Conservation (phyloP, 1,284 basidiomycete species). For the Takashimella koratensis region DNA sequence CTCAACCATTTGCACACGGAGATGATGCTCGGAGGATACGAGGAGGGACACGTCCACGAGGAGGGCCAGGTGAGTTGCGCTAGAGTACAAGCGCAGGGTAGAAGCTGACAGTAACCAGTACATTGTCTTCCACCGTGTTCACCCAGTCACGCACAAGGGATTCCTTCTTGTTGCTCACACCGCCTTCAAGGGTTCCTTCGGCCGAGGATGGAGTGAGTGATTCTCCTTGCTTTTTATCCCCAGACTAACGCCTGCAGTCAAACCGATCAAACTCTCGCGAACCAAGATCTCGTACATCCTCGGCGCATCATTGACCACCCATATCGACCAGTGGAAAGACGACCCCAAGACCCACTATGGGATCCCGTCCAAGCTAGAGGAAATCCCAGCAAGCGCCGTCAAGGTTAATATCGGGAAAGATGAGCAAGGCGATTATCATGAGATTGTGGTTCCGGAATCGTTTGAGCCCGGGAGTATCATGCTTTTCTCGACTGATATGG, state of each 20-base stretch:
- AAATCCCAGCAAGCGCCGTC: conserved; percentile 58
- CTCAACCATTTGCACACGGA: conserved; percentile 83
- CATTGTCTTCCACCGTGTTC: conserved; percentile 83
- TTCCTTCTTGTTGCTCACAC: conserved; percentile 87
- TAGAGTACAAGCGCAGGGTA: not conserved
- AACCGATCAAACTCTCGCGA: conserved; percentile 73
- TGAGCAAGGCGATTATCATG: conserved; percentile 64
- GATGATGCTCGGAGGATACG: conserved; percentile 75
- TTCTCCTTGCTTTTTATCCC: not conserved
- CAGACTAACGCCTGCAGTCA: conserved; percentile 54
- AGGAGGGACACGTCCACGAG: conserved; percentile 91
- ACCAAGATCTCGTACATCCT: conserved; percentile 74
- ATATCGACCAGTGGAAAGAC: conserved; percentile 59
- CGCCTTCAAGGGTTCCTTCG: conserved; percentile 77
- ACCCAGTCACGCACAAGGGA: conserved; percentile 83
- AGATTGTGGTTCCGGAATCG: conserved; percentile 73
- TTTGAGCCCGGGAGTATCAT: conserved; percentile 92
- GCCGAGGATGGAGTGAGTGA: conserved; percentile 67
- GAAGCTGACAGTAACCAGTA: conserved; percentile 57
- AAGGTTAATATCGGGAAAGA: conserved; percentile 54
- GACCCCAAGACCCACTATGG: conserved; percentile 64
- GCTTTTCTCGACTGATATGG: conserved; percentile 78
- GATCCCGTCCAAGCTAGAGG: conserved; percentile 66
- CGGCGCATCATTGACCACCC: conserved; percentile 69
- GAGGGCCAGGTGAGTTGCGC: conserved; percentile 73